Evolutionary conservation across 139 green algal genomes (phyloP), one percentile per base, ranked within the genome.

Genomic region (Zygnema cylindricum): DNA sequence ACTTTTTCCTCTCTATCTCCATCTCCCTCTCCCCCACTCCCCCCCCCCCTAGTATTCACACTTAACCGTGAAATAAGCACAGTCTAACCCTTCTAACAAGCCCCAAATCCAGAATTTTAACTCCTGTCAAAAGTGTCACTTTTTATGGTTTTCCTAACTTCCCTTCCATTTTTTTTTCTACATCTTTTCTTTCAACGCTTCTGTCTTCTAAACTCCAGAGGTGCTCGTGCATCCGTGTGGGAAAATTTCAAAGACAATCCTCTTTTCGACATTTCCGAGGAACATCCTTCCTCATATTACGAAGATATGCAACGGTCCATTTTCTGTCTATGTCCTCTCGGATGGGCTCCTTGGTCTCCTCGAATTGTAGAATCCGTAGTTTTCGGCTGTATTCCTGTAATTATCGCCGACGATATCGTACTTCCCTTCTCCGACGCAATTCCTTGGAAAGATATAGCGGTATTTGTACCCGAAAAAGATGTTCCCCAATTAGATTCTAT

Each of bases 381-480:
- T 33, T 88, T 86, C 41, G 89, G 90, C 2, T 93, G 90, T 89
- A 91, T 93, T 32, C 90, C 90, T 22, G 88, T 93, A 1, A 93
- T 93, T 38, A 57, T 93, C 1, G 89, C 89, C 30, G 90, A 93
- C 38, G 43, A 93, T 89, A 93, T 93, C 82, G 89, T 93, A 55
- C 84, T 93, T 2, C 90, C 90, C 21, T 93, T 92, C 38, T 35
- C 49, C 25, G 90, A 93, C 77, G 85, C 36, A 40, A 86, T 90
- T 78, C 49, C 54, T 33, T 90, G 85, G 78, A 38, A 25, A 11
- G 33, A 84, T 32, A 63, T 88, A 32, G 63, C 83, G 1, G 83
- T 88, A 1, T 88, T 84, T 32, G 83, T 88, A 0, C 30, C 83
- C 32, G 83, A 88, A 33, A 55, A 63, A 33, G 83, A 88, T 38